A percentile compares a stretch with the other conserved stretches of the same genome.
Conservation (phyloP, 176 grass and related monocot genomes). For the Saccharum spontaneum region DNA sequence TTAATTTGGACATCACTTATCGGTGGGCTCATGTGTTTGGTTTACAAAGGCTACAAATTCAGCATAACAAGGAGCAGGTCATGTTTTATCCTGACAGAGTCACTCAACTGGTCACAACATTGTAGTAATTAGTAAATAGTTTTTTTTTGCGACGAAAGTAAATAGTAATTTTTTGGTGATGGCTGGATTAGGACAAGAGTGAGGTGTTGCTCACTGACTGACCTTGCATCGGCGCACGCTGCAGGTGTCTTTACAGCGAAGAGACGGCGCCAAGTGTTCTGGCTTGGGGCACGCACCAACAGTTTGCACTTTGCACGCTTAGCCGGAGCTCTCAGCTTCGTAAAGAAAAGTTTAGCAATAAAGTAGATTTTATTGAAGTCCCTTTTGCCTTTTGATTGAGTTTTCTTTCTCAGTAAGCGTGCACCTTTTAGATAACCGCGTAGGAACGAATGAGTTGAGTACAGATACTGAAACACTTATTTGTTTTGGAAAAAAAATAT, state of each 20-base stretch:
- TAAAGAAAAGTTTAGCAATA: background rate
- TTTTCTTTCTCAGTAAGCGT: background rate
- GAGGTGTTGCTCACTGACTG: background rate
- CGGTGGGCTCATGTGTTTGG: too few species aligned
- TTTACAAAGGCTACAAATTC: too few species aligned
- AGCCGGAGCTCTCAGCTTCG: background rate
- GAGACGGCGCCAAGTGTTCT: background rate
- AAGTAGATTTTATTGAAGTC: background rate
- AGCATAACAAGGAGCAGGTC: background rate
- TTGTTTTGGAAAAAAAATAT: background rate
- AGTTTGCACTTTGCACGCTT: background rate
- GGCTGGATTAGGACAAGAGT: background rate
- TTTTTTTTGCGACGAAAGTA: background rate
- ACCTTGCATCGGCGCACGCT: conserved; percentile 7
- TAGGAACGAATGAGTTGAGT: background rate
- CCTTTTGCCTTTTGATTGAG: background rate
- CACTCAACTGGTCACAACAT: background rate
- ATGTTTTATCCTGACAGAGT: background rate
- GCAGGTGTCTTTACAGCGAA: conserved; percentile 26
- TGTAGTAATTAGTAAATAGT: background rate
- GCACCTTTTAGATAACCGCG: background rate
- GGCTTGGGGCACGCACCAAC: background rate
- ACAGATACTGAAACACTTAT: background rate
- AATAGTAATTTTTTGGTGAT: background rate
- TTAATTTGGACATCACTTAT: too few species aligned